Conservation (phyloP, 805 yeast genomes). For the Yarrowia sp. region DNA sequence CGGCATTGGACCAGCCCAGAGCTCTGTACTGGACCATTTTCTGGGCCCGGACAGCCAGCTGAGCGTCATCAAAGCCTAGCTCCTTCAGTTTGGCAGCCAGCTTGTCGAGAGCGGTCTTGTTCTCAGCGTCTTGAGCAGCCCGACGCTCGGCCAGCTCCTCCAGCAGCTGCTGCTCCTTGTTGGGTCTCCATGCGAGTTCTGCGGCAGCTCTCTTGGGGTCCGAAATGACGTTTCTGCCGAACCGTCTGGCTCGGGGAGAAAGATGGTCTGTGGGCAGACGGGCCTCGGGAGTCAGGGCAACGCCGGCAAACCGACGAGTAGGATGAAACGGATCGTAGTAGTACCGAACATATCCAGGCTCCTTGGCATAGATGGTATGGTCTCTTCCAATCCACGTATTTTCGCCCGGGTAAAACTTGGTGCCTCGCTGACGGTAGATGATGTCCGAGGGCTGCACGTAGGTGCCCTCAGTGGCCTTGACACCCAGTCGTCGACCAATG, state of each 20-base stretch:
- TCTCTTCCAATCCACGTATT: constrained; percentile 82
- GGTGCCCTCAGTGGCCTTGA: constrained; percentile 79
- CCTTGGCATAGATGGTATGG: constrained; percentile 85
- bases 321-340: constrained; percentile 97
- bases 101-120: neutral
- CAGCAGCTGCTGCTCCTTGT: constrained; percentile 18
- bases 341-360: constrained; percentile 90
- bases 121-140: neutral
- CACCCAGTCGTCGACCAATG: constrained; percentile 90
- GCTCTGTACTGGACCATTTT: constrained; percentile 8
- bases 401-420: constrained; percentile 91
- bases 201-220: constrained; percentile 50
- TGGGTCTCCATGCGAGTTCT: constrained; percentile 47
- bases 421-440: constrained; percentile 90
- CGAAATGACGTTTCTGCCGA: constrained; percentile 61
- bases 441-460: constrained; percentile 79
- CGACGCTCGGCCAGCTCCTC: constrained; percentile 3
- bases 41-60: neutral
- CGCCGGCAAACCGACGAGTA: constrained; percentile 82
- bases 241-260: constrained; percentile 80
- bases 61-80: neutral
- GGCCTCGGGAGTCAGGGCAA: constrained; percentile 63
- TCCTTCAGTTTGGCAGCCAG: constrained; percentile 1
- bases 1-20: constrained; percentile 11
- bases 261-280: constrained; percentile 85